Evolutionary conservation across 305 asterid genomes (phyloP).

Genomic region (Fraxinus sp.): DNA sequence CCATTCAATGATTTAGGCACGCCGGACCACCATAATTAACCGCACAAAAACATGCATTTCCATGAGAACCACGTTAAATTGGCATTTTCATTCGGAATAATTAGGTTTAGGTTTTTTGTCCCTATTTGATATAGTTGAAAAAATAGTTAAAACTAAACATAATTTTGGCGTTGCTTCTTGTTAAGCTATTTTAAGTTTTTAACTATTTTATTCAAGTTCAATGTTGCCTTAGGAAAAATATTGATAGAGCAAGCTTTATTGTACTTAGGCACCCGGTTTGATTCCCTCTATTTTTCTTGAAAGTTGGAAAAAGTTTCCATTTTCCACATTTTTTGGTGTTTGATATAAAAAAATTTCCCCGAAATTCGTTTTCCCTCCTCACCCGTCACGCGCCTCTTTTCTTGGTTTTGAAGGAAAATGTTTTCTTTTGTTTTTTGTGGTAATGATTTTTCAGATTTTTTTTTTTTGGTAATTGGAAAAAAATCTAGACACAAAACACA

Average conservation of each 20-base stretch:
- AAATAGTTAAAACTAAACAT: not conserved
- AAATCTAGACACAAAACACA: no score
- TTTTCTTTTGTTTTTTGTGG: no score
- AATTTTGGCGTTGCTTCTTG: not conserved
- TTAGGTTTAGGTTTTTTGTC: not conserved
- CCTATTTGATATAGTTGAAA: not conserved
- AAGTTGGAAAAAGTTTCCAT: no score
- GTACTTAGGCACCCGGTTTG: not conserved
- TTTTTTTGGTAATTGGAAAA: no score
- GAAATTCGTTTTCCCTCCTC: no score
- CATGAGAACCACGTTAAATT: not conserved
- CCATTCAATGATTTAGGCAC: not conserved
- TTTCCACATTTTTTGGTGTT: no score
- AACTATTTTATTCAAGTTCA: not conserved
- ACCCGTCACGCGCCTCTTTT: no score
- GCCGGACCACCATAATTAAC: not conserved
- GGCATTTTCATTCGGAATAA: not conserved
- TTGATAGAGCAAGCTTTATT: not conserved
- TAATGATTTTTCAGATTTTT: no score
- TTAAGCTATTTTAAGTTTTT: no score
- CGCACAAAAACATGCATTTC: not conserved
- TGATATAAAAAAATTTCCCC: no score
- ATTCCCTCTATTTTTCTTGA: no score
- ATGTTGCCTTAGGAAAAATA: not conserved
- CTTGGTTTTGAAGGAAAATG: no score